phyloP scores from a whole-genome alignment of 305 asterid genomes.

The Plantago coronopus region DNA sequence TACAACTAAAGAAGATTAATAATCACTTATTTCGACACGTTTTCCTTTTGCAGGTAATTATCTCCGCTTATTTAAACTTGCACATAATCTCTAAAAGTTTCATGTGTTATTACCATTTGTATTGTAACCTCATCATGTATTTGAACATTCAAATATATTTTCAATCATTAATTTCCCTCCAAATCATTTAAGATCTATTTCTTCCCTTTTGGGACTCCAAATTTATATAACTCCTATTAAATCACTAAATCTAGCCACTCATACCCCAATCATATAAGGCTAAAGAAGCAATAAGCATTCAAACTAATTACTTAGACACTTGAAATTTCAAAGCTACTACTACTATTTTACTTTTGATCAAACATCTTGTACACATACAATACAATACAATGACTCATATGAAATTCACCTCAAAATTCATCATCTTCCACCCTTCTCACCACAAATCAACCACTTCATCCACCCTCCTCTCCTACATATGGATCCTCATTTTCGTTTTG shows the following conservation, averaged over 20 bases:
- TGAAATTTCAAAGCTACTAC: too few species aligned
- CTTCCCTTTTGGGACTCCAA: background rate
- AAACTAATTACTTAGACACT: too few species aligned
- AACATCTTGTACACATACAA: constrained; percentile 9
- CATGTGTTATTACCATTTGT: too few species aligned
- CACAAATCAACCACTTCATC: constrained; percentile 37
- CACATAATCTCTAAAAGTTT: too few species aligned
- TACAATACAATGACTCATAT: too few species aligned
- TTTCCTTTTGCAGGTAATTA: too few species aligned
- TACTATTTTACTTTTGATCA: background rate
- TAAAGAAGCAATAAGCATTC: background rate
- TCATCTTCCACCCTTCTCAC: constrained; percentile 54
- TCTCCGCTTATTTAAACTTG: too few species aligned
- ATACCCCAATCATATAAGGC: background rate
- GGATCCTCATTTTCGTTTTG: constrained; percentile 40
- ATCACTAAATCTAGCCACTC: background rate
- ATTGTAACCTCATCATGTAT: too few species aligned
- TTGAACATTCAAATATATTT: too few species aligned
- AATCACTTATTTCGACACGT: too few species aligned
- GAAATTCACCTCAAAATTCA: constrained; percentile 62
- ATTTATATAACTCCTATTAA: background rate
- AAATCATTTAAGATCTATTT: background rate
- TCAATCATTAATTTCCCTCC: background rate
- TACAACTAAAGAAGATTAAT: too few species aligned
- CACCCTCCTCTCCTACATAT: constrained; percentile 42